Evolutionary conservation across 1,139 yeast species (phyloP).

Genomic region (Yarrowia galli): DNA sequence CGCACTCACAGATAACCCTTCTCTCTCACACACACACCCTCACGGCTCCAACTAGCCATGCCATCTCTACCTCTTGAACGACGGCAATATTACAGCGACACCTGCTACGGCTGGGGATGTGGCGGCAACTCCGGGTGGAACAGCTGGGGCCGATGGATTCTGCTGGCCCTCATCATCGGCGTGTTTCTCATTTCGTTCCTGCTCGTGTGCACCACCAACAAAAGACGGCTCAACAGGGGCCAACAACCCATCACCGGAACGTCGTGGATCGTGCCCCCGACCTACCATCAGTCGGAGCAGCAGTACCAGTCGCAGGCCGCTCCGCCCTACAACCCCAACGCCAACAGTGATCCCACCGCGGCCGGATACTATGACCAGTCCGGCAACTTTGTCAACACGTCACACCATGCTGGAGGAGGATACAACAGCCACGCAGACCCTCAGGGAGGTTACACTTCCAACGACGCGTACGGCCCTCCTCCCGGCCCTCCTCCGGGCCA

Average conservation of each 20-base stretch:
- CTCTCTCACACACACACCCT: background rate
- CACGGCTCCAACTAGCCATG: background rate
- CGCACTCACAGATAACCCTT: background rate
- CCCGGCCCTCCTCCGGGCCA: constrained; percentile 43
- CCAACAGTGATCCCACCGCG: constrained; percentile 69
- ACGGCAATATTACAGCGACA: constrained; percentile 17
- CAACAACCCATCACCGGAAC: constrained; percentile 79
- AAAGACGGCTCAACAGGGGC: constrained; percentile 66
- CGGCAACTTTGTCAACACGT: constrained; percentile 61
- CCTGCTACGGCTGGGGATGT: constrained; percentile 36
- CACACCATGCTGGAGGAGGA: constrained; percentile 28
- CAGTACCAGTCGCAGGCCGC: constrained; percentile 55
- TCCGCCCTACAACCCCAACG: constrained; percentile 56
- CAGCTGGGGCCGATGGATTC: constrained; percentile 59
- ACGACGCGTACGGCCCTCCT: constrained; percentile 42
- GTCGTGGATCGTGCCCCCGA: constrained; percentile 90
- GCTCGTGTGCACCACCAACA: constrained; percentile 58
- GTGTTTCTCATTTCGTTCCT: constrained; percentile 60
- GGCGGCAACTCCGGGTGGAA: constrained; percentile 45
- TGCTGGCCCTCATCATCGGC: constrained; percentile 57
- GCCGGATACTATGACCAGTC: constrained; percentile 79
- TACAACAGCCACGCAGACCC: constrained; percentile 14
- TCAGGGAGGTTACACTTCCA: constrained; percentile 22
- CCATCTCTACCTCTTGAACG: constrained; percentile 9
- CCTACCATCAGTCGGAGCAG: constrained; percentile 75